Conservation (phyloP, 225 moss, liverwort and hornwort species). For the Bryum argenteum region DNA sequence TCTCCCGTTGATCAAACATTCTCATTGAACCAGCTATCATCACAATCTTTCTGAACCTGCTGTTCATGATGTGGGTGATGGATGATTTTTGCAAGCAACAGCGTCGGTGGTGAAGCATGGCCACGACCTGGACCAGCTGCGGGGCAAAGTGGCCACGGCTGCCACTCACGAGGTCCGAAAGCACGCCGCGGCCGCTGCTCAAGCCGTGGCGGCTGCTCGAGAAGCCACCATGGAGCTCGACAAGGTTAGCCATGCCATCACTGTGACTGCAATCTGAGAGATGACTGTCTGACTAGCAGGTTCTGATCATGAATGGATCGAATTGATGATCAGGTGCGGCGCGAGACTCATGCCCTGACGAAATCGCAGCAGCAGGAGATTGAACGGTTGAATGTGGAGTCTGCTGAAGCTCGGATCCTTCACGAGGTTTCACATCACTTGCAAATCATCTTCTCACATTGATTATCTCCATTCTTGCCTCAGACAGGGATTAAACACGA, state of each 20-base stretch:
- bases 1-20: neutral
- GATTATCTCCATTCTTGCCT: too few species aligned
- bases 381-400: conserved; percentile 56
- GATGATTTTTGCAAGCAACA: neutral
- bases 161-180: conserved; percentile 70
- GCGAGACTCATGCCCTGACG: conserved; percentile 75
- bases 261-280: too few species aligned
- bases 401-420: conserved; percentile 54
- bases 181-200: conserved; percentile 65
- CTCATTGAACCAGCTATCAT: too few species aligned
- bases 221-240: conserved; percentile 91
- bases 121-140: conserved; percentile 72
- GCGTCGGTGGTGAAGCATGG: conserved; percentile 49
- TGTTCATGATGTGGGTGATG: neutral
- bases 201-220: conserved; percentile 73
- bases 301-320: conserved; percentile 40
- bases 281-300: neutral
- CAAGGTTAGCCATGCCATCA: conserved; percentile 57
- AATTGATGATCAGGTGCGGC: conserved; percentile 58
- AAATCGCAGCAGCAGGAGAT: conserved; percentile 78
- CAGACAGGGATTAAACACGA: too few species aligned
- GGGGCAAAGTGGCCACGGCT: conserved; percentile 70
- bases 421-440: conserved; percentile 54
- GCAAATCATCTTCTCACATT: too few species aligned
- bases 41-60: neutral